Evolutionary conservation across 2,329 filamentous ascomycete species (phyloP).

Genomic region (Diaporthe helianthi): DNA sequence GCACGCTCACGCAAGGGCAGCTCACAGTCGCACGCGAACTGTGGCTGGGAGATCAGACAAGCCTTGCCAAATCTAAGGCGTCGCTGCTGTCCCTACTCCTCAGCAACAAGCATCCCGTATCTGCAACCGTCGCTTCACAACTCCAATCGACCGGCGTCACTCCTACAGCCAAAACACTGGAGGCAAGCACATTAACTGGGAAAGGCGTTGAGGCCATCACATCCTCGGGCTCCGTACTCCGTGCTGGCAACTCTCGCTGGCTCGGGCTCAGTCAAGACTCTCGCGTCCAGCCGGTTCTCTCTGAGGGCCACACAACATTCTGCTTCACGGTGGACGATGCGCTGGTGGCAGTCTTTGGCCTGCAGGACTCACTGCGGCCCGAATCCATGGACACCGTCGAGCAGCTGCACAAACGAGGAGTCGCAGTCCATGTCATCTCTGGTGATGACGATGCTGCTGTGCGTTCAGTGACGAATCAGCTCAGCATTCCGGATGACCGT

Average conservation of each 20-base stretch:
- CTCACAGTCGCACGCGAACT: constrained; percentile 52
- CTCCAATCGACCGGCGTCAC: constrained; percentile 38
- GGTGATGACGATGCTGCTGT: constrained; percentile 63
- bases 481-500: constrained; percentile 49
- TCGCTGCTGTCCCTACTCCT: constrained; percentile 47
- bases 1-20: constrained; percentile 71
- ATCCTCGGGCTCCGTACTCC: constrained; percentile 42
- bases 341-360: constrained; percentile 51
- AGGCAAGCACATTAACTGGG: constrained; percentile 50
- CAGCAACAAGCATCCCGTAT: constrained; percentile 61
- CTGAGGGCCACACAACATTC: constrained; percentile 51
- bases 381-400: constrained; percentile 49
- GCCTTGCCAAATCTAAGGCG: constrained; percentile 8
- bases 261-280: constrained; percentile 44
- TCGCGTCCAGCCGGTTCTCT: constrained; percentile 45
- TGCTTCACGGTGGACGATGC: constrained; percentile 51
- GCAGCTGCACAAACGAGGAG: constrained; percentile 46
- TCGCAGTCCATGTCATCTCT: constrained; percentile 57
- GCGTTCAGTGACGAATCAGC: constrained; percentile 45
- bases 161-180: constrained; percentile 38
- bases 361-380: constrained; percentile 54
- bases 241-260: constrained; percentile 61
- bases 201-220: constrained; percentile 52
- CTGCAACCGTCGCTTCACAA: constrained; percentile 47
- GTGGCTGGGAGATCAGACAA: constrained; percentile 36